Conservation (phyloP, 2,329 filamentous ascomycete genomes). For the Lizonia empirigonia region DNA sequence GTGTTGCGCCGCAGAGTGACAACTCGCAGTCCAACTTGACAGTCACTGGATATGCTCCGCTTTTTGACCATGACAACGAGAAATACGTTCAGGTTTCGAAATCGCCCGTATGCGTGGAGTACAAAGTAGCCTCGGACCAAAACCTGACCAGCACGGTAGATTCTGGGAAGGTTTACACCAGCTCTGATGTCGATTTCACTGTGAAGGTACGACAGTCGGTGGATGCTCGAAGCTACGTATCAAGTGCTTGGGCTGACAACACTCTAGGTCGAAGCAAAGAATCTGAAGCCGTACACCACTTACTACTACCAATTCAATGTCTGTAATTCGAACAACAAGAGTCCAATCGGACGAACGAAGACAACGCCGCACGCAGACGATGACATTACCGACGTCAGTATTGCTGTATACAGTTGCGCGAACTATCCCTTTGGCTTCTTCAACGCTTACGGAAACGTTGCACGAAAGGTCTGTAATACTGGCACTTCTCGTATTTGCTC, state of each 20-base stretch:
- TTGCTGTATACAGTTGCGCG: constrained; percentile 74
- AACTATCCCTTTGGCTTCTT: constrained; percentile 58
- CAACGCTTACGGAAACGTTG: constrained; percentile 53
- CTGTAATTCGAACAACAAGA: constrained; percentile 66
- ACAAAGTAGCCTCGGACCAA: constrained; percentile 61
- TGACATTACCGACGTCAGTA: constrained; percentile 61
- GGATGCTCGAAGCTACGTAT: neutral
- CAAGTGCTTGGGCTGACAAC: constrained; percentile 6
- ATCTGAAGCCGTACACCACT: constrained; percentile 65
- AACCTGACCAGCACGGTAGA: constrained; percentile 57
- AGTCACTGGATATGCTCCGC: constrained; percentile 60
- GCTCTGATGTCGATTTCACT: constrained; percentile 76
- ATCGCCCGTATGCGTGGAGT: constrained; percentile 70
- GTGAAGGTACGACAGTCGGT: constrained; percentile 61
- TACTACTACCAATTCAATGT: constrained; percentile 76
- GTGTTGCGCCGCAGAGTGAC: constrained; percentile 46
- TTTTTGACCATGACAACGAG: constrained; percentile 61
- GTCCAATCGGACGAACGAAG: constrained; percentile 71
- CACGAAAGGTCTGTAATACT: constrained; percentile 49
- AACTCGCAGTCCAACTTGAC: constrained; percentile 54
- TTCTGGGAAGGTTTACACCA: constrained; percentile 69
- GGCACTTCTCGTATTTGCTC: no score
- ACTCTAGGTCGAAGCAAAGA: constrained; percentile 65
- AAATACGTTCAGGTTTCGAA: constrained; percentile 60
- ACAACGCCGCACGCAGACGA: constrained; percentile 66